Evolutionary conservation across 371 early-diverging fungal genomes (phyloP).

Genomic region (Nematocida homosporus): DNA sequence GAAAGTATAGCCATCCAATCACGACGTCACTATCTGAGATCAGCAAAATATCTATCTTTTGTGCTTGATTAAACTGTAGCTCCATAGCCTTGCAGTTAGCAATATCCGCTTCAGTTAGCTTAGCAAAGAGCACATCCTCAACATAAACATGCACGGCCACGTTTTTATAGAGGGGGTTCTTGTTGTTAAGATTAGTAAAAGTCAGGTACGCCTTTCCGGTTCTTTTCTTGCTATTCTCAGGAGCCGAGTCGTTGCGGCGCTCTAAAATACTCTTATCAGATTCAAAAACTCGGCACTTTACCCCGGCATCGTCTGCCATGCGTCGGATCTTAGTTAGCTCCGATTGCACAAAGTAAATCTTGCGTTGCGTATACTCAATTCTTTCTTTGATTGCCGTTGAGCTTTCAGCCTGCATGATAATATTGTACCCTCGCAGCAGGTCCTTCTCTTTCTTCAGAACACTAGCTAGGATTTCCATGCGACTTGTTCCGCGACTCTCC

Average conservation of each 20-base stretch:
- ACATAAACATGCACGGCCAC: slow-evolving; percentile 15
- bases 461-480: slow-evolving; percentile 11
- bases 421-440: slow-evolving; percentile 55
- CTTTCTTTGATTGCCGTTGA: background rate
- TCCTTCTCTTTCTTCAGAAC: slow-evolving; percentile 56
- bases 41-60: slow-evolving; percentile 17
- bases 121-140: slow-evolving; percentile 3
- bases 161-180: slow-evolving; percentile 45
- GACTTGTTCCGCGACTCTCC: slow-evolving; percentile 41
- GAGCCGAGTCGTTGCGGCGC: background rate
- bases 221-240: slow-evolving; percentile 4
- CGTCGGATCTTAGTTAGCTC: slow-evolving; percentile 23
- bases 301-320: slow-evolving; percentile 6
- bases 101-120: background rate
- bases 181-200: background rate
- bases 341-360: slow-evolving; percentile 53
- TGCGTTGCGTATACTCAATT: slow-evolving; percentile 34
- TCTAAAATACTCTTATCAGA: slow-evolving; percentile 19
- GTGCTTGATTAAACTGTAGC: slow-evolving; percentile 9
- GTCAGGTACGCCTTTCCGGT: slow-evolving; percentile 17
- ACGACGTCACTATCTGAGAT: slow-evolving; percentile 4
- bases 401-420: slow-evolving; percentile 34
- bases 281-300: background rate
- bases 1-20: slow-evolving; percentile 57
- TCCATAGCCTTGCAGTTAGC: slow-evolving; percentile 2